phyloP scores from a whole-genome alignment of 177 flowering plant species.

The Vitis hybrid region DNA sequence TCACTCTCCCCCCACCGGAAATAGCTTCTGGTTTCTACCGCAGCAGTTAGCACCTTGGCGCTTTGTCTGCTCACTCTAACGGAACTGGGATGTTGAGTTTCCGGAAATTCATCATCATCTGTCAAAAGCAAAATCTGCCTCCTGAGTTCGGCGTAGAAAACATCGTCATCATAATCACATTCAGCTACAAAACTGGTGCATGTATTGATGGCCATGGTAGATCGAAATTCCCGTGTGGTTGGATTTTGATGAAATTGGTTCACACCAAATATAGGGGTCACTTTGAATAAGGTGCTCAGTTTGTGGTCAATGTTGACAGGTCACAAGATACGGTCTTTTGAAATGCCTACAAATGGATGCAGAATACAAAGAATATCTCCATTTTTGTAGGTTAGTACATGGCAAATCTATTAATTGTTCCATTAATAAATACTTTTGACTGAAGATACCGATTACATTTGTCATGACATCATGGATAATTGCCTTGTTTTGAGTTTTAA shows the following conservation, averaged over 20 bases:
- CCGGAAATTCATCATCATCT: constrained; percentile 5
- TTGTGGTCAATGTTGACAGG: constrained; percentile 22
- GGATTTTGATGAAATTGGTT: no score
- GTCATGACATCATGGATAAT: constrained; percentile 1
- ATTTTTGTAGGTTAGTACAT: constrained; percentile 23
- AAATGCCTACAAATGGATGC: constrained; percentile 23
- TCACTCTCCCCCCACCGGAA: neutral
- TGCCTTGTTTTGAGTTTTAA: neutral
- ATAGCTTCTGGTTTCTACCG: neutral
- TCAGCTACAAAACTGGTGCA: no score
- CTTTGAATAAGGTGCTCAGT: neutral
- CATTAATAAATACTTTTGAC: neutral
- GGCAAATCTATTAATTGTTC: constrained; percentile 1
- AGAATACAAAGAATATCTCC: constrained; percentile 20
- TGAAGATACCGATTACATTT: neutral
- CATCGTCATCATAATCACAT: neutral
- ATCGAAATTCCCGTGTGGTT: no score
- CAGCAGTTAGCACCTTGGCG: no score
- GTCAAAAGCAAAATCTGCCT: constrained; percentile 1
- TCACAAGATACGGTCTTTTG: constrained; percentile 5
- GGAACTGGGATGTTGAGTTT: neutral
- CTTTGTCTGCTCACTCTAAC: no score
- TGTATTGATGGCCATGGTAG: no score
- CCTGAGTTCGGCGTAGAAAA: neutral
- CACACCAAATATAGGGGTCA: no score